phyloP scores from a whole-genome alignment of 2,329 filamentous ascomycete species.

The Sporothrix phasma region DNA sequence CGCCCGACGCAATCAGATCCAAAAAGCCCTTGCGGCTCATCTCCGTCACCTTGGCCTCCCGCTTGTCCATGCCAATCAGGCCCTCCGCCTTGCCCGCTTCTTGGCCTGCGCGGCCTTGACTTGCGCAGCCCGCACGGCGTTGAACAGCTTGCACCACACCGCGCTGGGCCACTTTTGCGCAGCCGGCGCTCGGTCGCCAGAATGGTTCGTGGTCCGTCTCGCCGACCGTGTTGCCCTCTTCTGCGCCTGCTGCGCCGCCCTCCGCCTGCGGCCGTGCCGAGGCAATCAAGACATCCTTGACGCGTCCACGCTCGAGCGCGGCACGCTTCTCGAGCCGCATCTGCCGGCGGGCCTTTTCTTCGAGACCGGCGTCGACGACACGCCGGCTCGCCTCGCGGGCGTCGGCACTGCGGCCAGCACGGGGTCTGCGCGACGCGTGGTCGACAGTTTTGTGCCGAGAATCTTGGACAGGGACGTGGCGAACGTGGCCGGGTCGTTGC shows the following conservation, averaged over 20 bases:
- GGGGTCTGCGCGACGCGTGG: slow-evolving; percentile 72
- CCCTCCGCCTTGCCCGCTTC: slow-evolving; percentile 57
- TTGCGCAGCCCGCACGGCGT: slow-evolving; percentile 86
- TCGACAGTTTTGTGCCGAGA: slow-evolving; percentile 76
- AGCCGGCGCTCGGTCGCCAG: slow-evolving; percentile 68
- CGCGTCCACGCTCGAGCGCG: slow-evolving; percentile 74
- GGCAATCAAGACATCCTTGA: slow-evolving; percentile 71
- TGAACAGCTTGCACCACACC: slow-evolving; percentile 96
- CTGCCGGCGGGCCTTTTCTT: slow-evolving; percentile 69
- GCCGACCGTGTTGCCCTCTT: slow-evolving; percentile 27
- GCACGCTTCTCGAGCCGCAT: slow-evolving; percentile 70
- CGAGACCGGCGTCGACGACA: slow-evolving; percentile 65
- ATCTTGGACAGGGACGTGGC: slow-evolving; percentile 93
- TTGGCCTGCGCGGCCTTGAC: slow-evolving; percentile 75
- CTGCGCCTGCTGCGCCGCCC: neutral
- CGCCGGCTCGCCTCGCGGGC: slow-evolving; percentile 64
- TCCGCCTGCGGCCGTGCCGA: slow-evolving; percentile 16
- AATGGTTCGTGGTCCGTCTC: slow-evolving; percentile 48
- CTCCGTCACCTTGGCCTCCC: slow-evolving; percentile 83
- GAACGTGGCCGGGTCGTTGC: slow-evolving; percentile 86
- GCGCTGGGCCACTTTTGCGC: slow-evolving; percentile 77
- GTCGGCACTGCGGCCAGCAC: slow-evolving; percentile 80
- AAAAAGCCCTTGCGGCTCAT: slow-evolving; percentile 97
- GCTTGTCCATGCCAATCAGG: slow-evolving; percentile 65
- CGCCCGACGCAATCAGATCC: slow-evolving; percentile 68